These are phyloP conservation scores for Colletotrichum chlorophyti DNA, from an alignment of 2,329 filamentous ascomycete species.

Conservation along the genomic window DNA sequence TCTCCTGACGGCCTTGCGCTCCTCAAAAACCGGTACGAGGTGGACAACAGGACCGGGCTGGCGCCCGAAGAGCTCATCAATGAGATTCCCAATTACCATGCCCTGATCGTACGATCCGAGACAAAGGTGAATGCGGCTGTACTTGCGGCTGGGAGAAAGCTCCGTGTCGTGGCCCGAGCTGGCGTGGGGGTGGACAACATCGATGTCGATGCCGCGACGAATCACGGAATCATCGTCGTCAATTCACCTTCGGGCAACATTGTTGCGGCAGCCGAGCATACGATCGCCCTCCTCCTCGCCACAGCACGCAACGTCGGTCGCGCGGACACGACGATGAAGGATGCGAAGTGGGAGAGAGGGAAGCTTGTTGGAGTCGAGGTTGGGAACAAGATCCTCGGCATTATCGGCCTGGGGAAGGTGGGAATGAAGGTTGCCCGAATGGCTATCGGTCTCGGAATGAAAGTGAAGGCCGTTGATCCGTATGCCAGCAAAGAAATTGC, in stretches of 20 bases:
- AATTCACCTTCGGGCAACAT: slow-evolving; percentile 84
- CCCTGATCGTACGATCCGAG: slow-evolving; percentile 80
- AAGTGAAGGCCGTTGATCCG: slow-evolving; percentile 76
- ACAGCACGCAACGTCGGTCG: slow-evolving; percentile 77
- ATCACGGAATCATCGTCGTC: slow-evolving; percentile 78
- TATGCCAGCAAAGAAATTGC: slow-evolving; percentile 80
- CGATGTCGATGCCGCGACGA: slow-evolving; percentile 74
- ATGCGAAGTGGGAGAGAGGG: slow-evolving; percentile 77
- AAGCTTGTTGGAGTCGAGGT: slow-evolving; percentile 80
- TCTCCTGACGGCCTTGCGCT: slow-evolving; percentile 79
- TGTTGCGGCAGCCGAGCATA: slow-evolving; percentile 80
- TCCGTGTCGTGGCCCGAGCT: slow-evolving; percentile 81
- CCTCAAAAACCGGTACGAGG: slow-evolving; percentile 70
- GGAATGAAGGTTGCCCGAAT: slow-evolving; percentile 82
- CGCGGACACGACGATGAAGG: slow-evolving; percentile 72
- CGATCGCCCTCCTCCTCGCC: slow-evolving; percentile 75
- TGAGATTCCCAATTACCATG: slow-evolving; percentile 77
- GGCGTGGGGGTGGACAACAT: slow-evolving; percentile 88
- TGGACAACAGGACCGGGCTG: slow-evolving; percentile 71
- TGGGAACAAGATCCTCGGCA: slow-evolving; percentile 76
- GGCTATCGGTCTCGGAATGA: slow-evolving; percentile 80
- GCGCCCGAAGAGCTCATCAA: slow-evolving; percentile 66
- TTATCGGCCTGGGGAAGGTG: slow-evolving; percentile 84
- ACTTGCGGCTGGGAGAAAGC: slow-evolving; percentile 68
- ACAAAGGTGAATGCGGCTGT: slow-evolving; percentile 78